phyloP scores from a whole-genome alignment of 2,329 filamentous ascomycete genomes.

The Calonectria fujianensis region DNA sequence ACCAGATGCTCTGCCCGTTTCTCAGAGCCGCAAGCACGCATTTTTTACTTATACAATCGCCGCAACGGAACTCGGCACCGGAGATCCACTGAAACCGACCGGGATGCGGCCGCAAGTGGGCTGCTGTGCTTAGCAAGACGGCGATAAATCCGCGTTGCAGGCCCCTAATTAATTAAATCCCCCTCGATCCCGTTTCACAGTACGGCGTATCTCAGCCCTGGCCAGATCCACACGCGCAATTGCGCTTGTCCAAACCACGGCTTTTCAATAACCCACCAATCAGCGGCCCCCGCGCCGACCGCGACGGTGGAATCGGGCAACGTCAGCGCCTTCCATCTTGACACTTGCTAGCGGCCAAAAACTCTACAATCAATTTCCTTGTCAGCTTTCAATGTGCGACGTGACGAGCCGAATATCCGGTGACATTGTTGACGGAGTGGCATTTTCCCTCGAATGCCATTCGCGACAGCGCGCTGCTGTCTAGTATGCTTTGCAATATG shows the following conservation, averaged over 20 bases:
- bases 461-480: not conserved
- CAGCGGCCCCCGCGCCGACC: not conserved
- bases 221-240: not conserved
- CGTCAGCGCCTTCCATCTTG: constrained; percentile 8
- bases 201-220: constrained; percentile 10
- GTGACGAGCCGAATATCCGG: not conserved
- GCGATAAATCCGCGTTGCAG: constrained; percentile 21
- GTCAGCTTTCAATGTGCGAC: not conserved
- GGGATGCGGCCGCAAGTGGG: constrained; percentile 13
- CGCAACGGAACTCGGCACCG: constrained; percentile 33
- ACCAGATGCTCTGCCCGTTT: not conserved
- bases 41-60: constrained; percentile 26
- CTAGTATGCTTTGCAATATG: not conserved
- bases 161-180: constrained; percentile 26
- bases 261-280: constrained; percentile 30
- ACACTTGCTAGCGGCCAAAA: not conserved
- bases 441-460: constrained; percentile 6
- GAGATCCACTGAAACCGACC: not conserved
- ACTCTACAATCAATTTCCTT: constrained; percentile 6
- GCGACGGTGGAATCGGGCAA: constrained; percentile 3
- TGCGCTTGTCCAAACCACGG: not conserved
- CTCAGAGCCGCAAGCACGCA: not conserved
- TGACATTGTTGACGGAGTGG: not conserved
- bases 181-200: constrained; percentile 10
- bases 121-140: not conserved